Conservation (phyloP, 2,329 filamentous ascomycete genomes). For the Huntiella bhutanensis region DNA sequence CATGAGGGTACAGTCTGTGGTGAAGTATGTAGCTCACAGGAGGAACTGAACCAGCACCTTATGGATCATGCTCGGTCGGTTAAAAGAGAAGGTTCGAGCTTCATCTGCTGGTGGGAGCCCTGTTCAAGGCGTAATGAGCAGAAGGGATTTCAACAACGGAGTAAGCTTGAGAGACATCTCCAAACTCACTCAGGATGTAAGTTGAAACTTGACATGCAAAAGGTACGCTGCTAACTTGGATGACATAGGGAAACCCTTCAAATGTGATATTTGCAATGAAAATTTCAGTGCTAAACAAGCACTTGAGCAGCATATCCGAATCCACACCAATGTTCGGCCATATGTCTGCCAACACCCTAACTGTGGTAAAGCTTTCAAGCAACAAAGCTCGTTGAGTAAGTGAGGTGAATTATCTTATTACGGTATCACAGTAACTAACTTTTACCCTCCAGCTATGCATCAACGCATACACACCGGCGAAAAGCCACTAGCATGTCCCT, state of each 20-base stretch:
- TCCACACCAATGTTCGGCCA: constrained; percentile 46
- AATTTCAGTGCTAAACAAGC: constrained; percentile 49
- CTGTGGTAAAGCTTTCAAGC: constrained; percentile 42
- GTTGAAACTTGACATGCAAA: constrained; percentile 15
- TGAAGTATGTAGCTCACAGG: constrained; percentile 23
- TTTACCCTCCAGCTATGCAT: constrained; percentile 37
- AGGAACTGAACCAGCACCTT: constrained; percentile 36
- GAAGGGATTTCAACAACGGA: constrained; percentile 36
- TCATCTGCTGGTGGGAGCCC: constrained; percentile 35
- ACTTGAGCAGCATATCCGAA: constrained; percentile 46
- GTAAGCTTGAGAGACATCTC: constrained; percentile 46
- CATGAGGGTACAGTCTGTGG: constrained; percentile 17
- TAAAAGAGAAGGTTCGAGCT: constrained; percentile 26
- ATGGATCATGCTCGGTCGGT: constrained; percentile 30
- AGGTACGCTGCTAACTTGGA: constrained; percentile 13
- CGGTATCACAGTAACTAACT: not conserved
- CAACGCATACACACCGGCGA: constrained; percentile 45
- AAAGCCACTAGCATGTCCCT: constrained; percentile 40
- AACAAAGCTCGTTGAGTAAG: constrained; percentile 48
- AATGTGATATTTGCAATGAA: constrained; percentile 35
- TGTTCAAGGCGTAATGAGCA: constrained; percentile 27
- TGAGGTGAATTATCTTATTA: constrained; percentile 9
- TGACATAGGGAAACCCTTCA: constrained; percentile 36
- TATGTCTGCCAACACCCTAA: constrained; percentile 33
- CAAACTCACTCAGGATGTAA: constrained; percentile 46